These are phyloP conservation scores for Talaromyces ruber DNA, from an alignment of 495 filamentous ascomycete genomes.

Conservation along the genomic window DNA sequence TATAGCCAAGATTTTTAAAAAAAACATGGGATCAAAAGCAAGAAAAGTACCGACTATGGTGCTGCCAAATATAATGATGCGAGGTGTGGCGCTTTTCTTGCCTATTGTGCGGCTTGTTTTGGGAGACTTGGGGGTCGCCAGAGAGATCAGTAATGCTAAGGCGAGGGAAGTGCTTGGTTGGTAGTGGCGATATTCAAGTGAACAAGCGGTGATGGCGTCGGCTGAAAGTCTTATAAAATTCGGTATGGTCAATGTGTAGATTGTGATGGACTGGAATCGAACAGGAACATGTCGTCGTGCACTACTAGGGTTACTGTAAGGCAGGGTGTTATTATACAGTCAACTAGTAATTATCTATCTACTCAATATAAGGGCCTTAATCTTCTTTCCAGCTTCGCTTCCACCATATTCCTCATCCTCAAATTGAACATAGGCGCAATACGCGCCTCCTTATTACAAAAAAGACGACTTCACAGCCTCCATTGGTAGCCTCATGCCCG, in stretches of 20 bases:
- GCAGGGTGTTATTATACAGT: background rate
- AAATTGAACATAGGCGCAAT: slow-evolving; percentile 37
- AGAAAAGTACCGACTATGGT: background rate
- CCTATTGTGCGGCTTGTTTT: background rate
- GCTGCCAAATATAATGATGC: background rate
- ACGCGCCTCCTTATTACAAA: slow-evolving; percentile 32
- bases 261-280: background rate
- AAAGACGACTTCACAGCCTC: too few relatives aligned
- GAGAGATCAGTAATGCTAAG: background rate
- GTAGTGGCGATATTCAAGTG: slow-evolving; percentile 1
- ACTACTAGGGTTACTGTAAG: background rate
- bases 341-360: background rate
- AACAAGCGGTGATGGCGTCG: background rate
- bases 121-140: background rate
- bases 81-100: background rate
- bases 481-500: too few relatives aligned
- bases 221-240: background rate
- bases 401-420: slow-evolving; percentile 21
- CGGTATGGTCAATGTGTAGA: background rate
- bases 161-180: background rate
- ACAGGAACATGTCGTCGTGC: background rate
- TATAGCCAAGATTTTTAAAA: background rate
- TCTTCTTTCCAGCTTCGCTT: slow-evolving; percentile 31
- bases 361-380: slow-evolving; percentile 21
- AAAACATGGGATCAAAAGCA: background rate